phyloP scores from a whole-genome alignment of 2,329 filamentous ascomycete species.

The Microsporum audouinii region DNA sequence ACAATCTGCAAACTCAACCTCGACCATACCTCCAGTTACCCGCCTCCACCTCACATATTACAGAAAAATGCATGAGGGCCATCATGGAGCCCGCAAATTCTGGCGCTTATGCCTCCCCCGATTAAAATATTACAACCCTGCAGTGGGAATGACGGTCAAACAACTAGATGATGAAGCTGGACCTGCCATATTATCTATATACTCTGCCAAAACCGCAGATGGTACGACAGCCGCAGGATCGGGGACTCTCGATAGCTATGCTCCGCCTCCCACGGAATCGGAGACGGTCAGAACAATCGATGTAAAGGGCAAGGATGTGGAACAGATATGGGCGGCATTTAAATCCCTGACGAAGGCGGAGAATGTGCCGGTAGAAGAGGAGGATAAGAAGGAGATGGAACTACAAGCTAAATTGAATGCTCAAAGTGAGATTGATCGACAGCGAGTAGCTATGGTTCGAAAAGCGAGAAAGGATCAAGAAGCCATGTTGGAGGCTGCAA shows the following conservation, averaged over 20 bases:
- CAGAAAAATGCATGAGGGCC: slow-evolving; percentile 31
- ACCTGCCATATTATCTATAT: slow-evolving; percentile 32
- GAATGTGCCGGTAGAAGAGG: slow-evolving; percentile 35
- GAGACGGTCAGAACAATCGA: slow-evolving; percentile 29
- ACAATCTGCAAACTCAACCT: slow-evolving; percentile 18
- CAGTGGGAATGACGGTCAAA: slow-evolving; percentile 69
- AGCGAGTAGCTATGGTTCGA: slow-evolving; percentile 28
- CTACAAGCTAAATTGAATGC: slow-evolving; percentile 26
- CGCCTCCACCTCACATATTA: slow-evolving; percentile 36
- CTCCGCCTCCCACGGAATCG: slow-evolving; percentile 22
- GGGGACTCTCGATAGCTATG: slow-evolving; percentile 23
- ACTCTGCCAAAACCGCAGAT: slow-evolving; percentile 23
- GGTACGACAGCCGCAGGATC: slow-evolving; percentile 14
- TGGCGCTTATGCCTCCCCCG: slow-evolving; percentile 72
- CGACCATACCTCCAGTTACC: slow-evolving; percentile 30
- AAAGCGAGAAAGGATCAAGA: slow-evolving; percentile 37
- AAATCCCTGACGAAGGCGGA: slow-evolving; percentile 31
- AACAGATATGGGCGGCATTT: slow-evolving; percentile 35
- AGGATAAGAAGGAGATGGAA: slow-evolving; percentile 28
- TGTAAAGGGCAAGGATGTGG: slow-evolving; percentile 28
- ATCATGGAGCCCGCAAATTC: slow-evolving; percentile 59
- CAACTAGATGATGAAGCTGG: slow-evolving; percentile 46
- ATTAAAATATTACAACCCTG: slow-evolving; percentile 89
- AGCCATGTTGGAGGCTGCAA: slow-evolving; percentile 34
- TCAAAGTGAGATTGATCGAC: slow-evolving; percentile 30